Evolutionary conservation across 169 alveolate genomes (phyloP), one percentile per base, ranked within the genome.

Genomic region (Theileria parva): DNA sequence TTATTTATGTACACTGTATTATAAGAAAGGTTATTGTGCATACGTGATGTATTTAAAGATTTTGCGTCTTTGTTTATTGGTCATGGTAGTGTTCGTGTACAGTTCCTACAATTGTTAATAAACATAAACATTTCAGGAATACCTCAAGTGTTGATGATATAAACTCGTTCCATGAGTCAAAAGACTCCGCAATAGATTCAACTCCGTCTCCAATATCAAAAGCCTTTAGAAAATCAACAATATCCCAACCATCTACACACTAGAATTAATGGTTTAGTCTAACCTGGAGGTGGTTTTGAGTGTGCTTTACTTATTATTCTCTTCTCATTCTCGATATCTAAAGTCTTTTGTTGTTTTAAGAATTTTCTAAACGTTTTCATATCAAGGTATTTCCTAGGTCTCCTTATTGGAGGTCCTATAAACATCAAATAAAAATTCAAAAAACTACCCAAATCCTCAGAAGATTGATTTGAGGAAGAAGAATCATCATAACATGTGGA

Each of bases 161-260:
- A 67, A 88, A 88, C 15, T 89, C 92, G 34, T 87, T 72, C 96
- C 96, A 93, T 25, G 92, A 80, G 21, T 74, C 81, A 71, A 93
- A 93, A 34, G 86, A 65, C 19, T 77, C 92, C 13, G 93, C 94
- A 23, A 93, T 92, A 57, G 81, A 86, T 25, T 93, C 96, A 23
- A 86, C 93, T 32, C 94, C 91, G 30, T 93, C 96, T 8, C 90
- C 94, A 60, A 93, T 80, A 12, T 85, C 91, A 25, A 93, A 89
- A 6, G 87, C 87, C 59, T 85, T 74, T 23, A 93, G 86, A 74
- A 93, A 93, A n/a, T 86, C 93, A 71, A 63, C 57, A 2, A 93
- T 72, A 27, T 77, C 86, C 96, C 96, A 93, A 13, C 94, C 95
- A 44, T 86, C 95, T 83, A 48, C 61, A 32, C 51, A 27, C 32